A percentile compares a stretch with the other conserved stretches of the same genome.
phyloP scores from a whole-genome alignment of 2,329 filamentous ascomycete species.

The Verticillium nonalfalfae region DNA sequence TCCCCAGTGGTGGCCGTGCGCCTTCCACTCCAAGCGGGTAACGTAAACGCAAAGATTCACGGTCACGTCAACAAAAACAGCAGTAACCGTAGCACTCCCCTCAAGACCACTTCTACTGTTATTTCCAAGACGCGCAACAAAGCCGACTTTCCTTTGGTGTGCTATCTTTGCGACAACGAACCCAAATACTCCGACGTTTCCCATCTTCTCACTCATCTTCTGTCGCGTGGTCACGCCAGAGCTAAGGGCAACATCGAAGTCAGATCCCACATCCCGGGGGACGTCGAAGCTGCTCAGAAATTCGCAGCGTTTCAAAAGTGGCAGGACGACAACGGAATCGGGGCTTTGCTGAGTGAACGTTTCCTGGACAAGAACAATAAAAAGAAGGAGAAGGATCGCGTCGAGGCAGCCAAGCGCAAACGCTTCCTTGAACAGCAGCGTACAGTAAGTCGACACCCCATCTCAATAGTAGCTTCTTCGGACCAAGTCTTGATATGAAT shows the following conservation, averaged over 20 bases:
- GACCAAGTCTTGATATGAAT: no score
- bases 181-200: constrained; percentile 85
- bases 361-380: constrained; percentile 71
- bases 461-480: neutral
- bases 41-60: neutral
- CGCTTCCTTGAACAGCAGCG: neutral
- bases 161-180: constrained; percentile 74
- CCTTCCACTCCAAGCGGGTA: neutral
- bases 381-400: constrained; percentile 40
- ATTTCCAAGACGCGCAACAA: neutral
- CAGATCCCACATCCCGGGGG: constrained; percentile 63
- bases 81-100: neutral
- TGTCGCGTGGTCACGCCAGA: constrained; percentile 74
- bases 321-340: constrained; percentile 68
- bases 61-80: neutral
- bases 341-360: constrained; percentile 68
- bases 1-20: neutral
- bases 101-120: neutral
- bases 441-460: neutral
- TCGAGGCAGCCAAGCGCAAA: neutral
- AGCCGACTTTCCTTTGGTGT: constrained; percentile 56
- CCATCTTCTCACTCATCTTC: constrained; percentile 85
- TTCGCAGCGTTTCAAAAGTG: constrained; percentile 69
- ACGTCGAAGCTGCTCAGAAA: constrained; percentile 54
- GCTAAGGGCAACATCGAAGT: constrained; percentile 76